Percentiles rank a stretch among this genome's conserved stretches.
phyloP scores from a whole-genome alignment of 371 early-diverging fungal genomes.

The Haplosporangium sp. region DNA sequence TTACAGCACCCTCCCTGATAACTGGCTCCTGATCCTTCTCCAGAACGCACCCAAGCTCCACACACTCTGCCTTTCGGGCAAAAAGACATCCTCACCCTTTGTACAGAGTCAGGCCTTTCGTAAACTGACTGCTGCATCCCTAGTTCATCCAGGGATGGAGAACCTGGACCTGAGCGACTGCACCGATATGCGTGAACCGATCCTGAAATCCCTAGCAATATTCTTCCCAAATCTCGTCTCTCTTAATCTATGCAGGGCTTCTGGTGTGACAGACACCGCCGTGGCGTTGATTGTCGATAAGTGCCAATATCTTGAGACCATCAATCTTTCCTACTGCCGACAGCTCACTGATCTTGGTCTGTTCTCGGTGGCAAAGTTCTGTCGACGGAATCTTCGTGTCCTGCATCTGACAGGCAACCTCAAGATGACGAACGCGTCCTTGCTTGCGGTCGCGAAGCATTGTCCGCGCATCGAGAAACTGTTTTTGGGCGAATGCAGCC shows the following conservation, averaged over 20 bases:
- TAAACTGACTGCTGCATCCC: constrained; percentile 16
- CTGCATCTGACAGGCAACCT: constrained; percentile 39
- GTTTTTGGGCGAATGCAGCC: constrained; percentile 35
- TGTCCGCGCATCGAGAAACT: constrained; percentile 37
- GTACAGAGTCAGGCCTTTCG: constrained; percentile 41
- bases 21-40: constrained; percentile 42
- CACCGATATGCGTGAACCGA: constrained; percentile 43
- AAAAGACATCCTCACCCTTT: constrained; percentile 41
- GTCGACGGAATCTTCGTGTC: constrained; percentile 41
- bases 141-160: constrained; percentile 27
- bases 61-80: constrained; percentile 44
- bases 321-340: constrained; percentile 44
- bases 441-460: constrained; percentile 41
- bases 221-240: constrained; percentile 46
- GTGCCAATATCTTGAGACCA: constrained; percentile 39
- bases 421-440: constrained; percentile 36
- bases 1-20: constrained; percentile 42
- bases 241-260: constrained; percentile 31
- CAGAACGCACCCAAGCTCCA: constrained; percentile 32
- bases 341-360: constrained; percentile 43
- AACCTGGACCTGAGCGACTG: constrained; percentile 47
- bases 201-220: constrained; percentile 21
- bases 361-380: constrained; percentile 48
- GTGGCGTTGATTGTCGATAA: constrained; percentile 42
- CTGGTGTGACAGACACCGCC: constrained; percentile 44